A percentile compares a stretch with the other conserved stretches of the same genome.
Evolutionary conservation across 2,329 filamentous ascomycete species (phyloP).

Genomic region (Trichothecium roseum): DNA sequence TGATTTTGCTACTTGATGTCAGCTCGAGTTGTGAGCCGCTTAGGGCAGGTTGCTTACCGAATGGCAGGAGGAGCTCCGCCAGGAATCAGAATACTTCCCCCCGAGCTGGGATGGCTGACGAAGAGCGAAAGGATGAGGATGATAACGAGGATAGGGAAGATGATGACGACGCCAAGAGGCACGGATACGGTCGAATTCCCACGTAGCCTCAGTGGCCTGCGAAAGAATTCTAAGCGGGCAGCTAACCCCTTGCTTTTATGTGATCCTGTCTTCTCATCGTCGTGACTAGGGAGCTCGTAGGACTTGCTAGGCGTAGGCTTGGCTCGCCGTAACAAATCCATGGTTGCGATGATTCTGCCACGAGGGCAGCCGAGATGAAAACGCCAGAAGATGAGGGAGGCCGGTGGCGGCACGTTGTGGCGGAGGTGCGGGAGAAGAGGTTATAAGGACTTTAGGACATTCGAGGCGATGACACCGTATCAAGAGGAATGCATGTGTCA

Average conservation of each 20-base stretch:
- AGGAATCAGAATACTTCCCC: slow-evolving; percentile 76
- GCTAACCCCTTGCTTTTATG: slow-evolving; percentile 28
- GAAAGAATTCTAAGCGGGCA: slow-evolving; percentile 65
- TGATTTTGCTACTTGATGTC: slow-evolving; percentile 64
- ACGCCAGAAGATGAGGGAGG: not conserved
- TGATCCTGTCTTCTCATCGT: slow-evolving; percentile 33
- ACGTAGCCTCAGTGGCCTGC: slow-evolving; percentile 75
- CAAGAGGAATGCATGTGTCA: not conserved
- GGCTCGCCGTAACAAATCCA: slow-evolving; percentile 50
- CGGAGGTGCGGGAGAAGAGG: not conserved
- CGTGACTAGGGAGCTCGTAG: slow-evolving; percentile 36
- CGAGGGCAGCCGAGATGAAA: not conserved
- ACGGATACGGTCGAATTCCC: slow-evolving; percentile 90
- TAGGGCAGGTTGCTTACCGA: slow-evolving; percentile 48
- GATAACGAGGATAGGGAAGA: slow-evolving; percentile 88
- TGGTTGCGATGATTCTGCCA: slow-evolving; percentile 14
- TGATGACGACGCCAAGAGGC: slow-evolving; percentile 80
- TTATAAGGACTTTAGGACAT: not conserved
- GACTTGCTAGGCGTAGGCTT: slow-evolving; percentile 32
- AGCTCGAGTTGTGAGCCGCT: not conserved
- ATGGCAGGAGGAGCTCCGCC: slow-evolving; percentile 81
- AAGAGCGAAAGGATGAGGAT: slow-evolving; percentile 85
- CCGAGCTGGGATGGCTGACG: slow-evolving; percentile 74
- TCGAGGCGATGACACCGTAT: not conserved
- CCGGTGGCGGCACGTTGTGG: not conserved